Base-by-base conservation (phyloP, 177 flowering plant species). In the Tripterygium wilfordii region DNA sequence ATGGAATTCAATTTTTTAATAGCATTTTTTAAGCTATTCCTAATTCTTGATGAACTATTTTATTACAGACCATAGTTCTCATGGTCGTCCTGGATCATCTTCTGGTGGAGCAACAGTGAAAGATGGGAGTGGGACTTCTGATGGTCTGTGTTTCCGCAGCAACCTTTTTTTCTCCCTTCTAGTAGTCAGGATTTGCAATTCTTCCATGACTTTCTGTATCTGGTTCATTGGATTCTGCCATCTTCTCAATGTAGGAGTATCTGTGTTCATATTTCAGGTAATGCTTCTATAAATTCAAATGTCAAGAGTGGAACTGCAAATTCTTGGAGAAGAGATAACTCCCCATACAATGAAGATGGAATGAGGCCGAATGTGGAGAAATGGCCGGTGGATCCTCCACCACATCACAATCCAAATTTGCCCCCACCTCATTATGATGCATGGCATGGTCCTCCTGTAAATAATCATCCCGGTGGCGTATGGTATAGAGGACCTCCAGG, bases 401-500 rank as follows among this genome's bases (percentile, higher is more conserved):
- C 75, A 29, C 85, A 70, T 56, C 70, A 62, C 14, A 71, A 70
- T 62, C 43, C 75, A 18, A 72, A 54, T 62, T 65, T 79, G 48
- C 72, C 72, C 12, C 79, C 78, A 28, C 95, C 71, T 54, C 83
- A 73, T 49, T 85, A 69, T 74, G 89, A 72, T 19, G 70, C 76
- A 35, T 90, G 95, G 96, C 92, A 65, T 60, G 94, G 85, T 49
- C 42, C 70, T 46, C 79, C 88, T 28, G 55, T 77, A 23, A 72
- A 69, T 45, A 75, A 66, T 56, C 62, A 77, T 57, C 87, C 78
- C 35, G 73, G 76, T 63, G 94, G 85, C 35, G 76, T 69, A 54
- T 94, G 97, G 99, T 87, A 61, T 48, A 61, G 96, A 69, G 91
- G 83, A 37, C 95, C 85, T 48, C 78, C 81, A 26, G 76, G 70